A percentile compares a stretch with the other conserved stretches of the same genome.
Evolutionary conservation across 345 rosid genomes (phyloP).

Genomic region (Corchorus capsularis): DNA sequence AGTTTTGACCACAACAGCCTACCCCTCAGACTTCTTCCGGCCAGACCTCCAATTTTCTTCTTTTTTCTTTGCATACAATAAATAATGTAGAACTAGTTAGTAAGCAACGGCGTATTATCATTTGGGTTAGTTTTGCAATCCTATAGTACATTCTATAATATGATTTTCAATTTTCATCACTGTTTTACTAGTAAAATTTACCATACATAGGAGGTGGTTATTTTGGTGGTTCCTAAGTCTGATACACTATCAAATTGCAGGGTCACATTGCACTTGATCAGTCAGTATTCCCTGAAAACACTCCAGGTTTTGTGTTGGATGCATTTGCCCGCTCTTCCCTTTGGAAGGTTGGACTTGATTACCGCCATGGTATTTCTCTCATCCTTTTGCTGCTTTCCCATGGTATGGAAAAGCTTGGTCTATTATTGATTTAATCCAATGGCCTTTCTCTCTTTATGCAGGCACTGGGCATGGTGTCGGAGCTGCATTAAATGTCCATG

Average conservation of each 20-base stretch:
- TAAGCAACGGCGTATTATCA: background rate
- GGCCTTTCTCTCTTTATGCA: conserved; percentile 32
- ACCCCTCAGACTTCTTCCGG: background rate
- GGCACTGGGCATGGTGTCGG: conserved; percentile 99
- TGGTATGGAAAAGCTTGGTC: conserved; percentile 5
- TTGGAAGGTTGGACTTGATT: conserved; percentile 97
- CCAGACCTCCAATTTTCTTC: background rate
- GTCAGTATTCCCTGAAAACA: conserved; percentile 88
- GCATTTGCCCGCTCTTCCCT: conserved; percentile 91
- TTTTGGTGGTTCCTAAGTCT: conserved; percentile 1
- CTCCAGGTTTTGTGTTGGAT: conserved; percentile 93
- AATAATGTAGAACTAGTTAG: background rate
- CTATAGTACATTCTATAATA: background rate
- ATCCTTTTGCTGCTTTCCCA: conserved; percentile 15
- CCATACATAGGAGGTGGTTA: background rate
- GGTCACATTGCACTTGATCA: conserved; percentile 98
- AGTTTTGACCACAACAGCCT: background rate
- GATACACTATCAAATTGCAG: conserved; percentile 42
- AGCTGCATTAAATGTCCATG: conserved; percentile 94
- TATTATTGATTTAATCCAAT: background rate
- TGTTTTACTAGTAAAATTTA: conserved; percentile 5
- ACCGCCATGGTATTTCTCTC: conserved; percentile 73
- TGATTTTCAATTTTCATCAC: background rate
- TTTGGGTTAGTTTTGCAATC: background rate
- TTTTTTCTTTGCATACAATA: background rate